Percentiles rank a stretch among this genome's conserved stretches.
Evolutionary conservation across 805 yeast species (phyloP).

Genomic region (Huiozyma naganishii): DNA sequence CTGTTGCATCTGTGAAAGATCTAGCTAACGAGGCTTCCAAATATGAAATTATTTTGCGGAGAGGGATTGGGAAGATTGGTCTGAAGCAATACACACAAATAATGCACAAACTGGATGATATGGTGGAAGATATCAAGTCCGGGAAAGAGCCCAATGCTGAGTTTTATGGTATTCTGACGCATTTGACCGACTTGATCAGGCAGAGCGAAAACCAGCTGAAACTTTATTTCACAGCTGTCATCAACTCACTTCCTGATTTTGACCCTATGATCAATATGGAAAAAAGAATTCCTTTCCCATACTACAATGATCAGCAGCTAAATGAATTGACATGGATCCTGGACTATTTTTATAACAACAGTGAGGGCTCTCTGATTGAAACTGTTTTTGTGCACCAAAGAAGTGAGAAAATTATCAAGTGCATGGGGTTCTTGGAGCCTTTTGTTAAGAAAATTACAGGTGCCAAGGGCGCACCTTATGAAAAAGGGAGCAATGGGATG

Average conservation of each 20-base stretch:
- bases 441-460: conserved; percentile 33
- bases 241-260: conserved; percentile 34
- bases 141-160: conserved; percentile 25
- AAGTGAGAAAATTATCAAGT: conserved; percentile 31
- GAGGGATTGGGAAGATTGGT: conserved; percentile 25
- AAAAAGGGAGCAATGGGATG: conserved; percentile 52
- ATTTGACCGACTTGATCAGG: conserved; percentile 44
- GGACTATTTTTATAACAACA: conserved; percentile 33
- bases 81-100: conserved; percentile 30
- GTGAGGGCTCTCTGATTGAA: conserved; percentile 24
- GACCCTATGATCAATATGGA: conserved; percentile 35
- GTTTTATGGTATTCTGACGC: conserved; percentile 58
- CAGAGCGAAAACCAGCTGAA: conserved; percentile 47
- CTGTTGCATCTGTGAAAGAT: conserved; percentile 40
- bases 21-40: conserved; percentile 36
- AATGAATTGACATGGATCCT: conserved; percentile 34
- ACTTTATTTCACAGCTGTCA: conserved; percentile 36
- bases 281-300: conserved; percentile 34
- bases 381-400: conserved; percentile 35
- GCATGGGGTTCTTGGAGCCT: conserved; percentile 37
- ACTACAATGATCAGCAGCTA: conserved; percentile 28
- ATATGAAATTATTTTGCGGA: conserved; percentile 29
- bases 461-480: conserved; percentile 40
- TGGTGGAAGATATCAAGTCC: conserved; percentile 35
- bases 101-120: conserved; percentile 35